A percentile compares a stretch with the other conserved stretches of the same genome.
phyloP scores from a whole-genome alignment of 306 rosid genomes.

The Quercus aquifolioides region DNA sequence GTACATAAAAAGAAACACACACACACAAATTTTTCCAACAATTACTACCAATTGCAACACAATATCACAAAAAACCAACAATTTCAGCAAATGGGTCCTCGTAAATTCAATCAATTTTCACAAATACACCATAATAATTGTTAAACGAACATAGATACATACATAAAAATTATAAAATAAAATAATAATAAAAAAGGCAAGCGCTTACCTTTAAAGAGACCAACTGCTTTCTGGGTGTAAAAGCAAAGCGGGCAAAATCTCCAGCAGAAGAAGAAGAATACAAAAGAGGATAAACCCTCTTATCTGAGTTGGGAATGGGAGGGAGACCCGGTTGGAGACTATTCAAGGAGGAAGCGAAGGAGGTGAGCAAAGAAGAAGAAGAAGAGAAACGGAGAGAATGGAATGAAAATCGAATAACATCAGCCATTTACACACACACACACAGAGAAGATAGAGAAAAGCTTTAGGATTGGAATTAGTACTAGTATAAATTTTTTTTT shows the following conservation, averaged over 20 bases:
- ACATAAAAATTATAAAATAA: background rate
- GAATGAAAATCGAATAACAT: conserved; percentile 53
- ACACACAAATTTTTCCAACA: background rate
- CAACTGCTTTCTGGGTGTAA: conserved; percentile 50
- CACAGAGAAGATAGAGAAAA: background rate
- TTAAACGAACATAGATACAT: background rate
- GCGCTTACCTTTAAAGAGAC: conserved; percentile 62
- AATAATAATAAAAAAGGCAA: background rate
- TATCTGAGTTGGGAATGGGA: conserved; percentile 17
- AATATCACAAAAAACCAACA: background rate
- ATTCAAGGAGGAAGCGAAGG: conserved; percentile 40
- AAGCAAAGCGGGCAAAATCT: conserved; percentile 30
- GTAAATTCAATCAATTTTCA: conserved; percentile 20
- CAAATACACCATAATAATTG: background rate
- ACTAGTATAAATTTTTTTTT: no score
- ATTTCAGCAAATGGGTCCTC: conserved; percentile 15
- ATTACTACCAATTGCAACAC: background rate
- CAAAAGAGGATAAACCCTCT: conserved; percentile 34
- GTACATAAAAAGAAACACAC: no score
- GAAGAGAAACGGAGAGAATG: conserved; percentile 57
- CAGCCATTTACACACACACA: conserved; percentile 58
- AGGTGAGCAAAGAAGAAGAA: conserved; percentile 41
- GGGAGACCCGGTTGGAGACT: conserved; percentile 37
- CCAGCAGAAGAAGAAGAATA: conserved; percentile 37
- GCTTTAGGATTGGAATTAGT: background rate